phyloP scores from a whole-genome alignment of 2,329 filamentous ascomycete species.

The Hymenoscyphus infarciens region DNA sequence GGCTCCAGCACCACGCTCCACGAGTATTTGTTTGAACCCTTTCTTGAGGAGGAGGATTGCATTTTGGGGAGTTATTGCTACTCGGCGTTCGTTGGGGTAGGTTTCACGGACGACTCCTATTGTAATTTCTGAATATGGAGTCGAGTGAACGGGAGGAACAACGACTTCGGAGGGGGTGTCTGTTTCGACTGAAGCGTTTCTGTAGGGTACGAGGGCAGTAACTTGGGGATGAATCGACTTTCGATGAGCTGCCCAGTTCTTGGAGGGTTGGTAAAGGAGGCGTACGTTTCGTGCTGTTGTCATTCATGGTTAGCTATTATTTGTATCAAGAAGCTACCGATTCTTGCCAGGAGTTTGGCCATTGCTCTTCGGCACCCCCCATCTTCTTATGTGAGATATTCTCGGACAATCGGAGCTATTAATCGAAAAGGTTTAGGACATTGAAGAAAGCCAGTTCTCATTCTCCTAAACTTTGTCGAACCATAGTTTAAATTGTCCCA shows the following conservation, averaged over 20 bases:
- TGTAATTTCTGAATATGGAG: conserved; percentile 67
- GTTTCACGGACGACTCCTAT: conserved; percentile 78
- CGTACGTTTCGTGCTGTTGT: conserved; percentile 24
- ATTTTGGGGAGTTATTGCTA: conserved; percentile 82
- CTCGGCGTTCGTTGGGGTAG: conserved; percentile 74
- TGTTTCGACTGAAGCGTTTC: conserved; percentile 19
- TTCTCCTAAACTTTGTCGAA: not conserved
- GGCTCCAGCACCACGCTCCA: conserved; percentile 77
- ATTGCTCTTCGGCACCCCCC: no score
- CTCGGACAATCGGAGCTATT: no score
- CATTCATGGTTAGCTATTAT: conserved; percentile 6
- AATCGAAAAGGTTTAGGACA: no score
- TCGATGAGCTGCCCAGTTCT: conserved; percentile 21
- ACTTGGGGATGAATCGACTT: conserved; percentile 21
- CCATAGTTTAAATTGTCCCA: not conserved
- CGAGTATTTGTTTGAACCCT: conserved; percentile 71
- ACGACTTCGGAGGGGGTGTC: conserved; percentile 14
- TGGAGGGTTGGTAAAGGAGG: conserved; percentile 23
- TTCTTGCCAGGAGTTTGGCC: not conserved
- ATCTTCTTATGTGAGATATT: not conserved
- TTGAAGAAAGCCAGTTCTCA: no score
- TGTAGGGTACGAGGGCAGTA: conserved; percentile 19
- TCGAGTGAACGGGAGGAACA: conserved; percentile 22
- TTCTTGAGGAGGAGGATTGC: conserved; percentile 80
- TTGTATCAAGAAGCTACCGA: not conserved